Conservation (phyloP, 345 rosid species). For the Isatis tinctoria region DNA sequence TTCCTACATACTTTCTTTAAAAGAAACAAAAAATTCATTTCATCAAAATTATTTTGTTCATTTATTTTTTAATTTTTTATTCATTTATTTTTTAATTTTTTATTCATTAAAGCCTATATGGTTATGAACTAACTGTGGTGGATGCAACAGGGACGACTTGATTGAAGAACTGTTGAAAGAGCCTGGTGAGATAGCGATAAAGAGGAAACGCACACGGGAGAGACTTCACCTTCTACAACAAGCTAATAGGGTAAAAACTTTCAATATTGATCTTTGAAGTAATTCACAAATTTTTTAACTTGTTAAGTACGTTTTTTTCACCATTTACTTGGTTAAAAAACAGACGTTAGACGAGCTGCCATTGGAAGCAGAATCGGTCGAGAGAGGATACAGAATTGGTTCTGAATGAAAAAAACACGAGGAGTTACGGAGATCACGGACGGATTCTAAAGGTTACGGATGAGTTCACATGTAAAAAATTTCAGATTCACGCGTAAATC, state of each 20-base stretch:
- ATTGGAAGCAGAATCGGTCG: slow-evolving; percentile 79
- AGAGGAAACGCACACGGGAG: slow-evolving; percentile 79
- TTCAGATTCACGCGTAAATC: neutral
- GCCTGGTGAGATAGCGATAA: slow-evolving; percentile 74
- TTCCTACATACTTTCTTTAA: too few relatives aligned
- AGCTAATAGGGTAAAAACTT: slow-evolving; percentile 65
- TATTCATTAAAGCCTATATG: too few relatives aligned
- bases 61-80: too few relatives aligned
- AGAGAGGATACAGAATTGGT: slow-evolving; percentile 70
- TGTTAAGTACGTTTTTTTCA: neutral
- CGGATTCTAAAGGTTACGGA: slow-evolving; percentile 14
- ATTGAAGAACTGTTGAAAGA: slow-evolving; percentile 97
- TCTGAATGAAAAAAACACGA: slow-evolving; percentile 34
- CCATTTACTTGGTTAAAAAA: neutral
- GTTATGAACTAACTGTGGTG: neutral
- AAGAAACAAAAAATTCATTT: too few relatives aligned
- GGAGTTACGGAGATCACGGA: neutral
- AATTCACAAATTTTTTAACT: neutral
- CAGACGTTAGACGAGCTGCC: slow-evolving; percentile 93
- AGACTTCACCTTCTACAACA: slow-evolving; percentile 75
- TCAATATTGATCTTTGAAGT: neutral
- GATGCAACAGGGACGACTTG: slow-evolving; percentile 64
- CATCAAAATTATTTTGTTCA: too few relatives aligned
- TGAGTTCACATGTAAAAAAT: neutral
- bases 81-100: too few relatives aligned